A percentile compares a stretch with the other conserved stretches of the same genome.
Conservation (phyloP, 345 rosid species). For the Laguncularia racemosa region DNA sequence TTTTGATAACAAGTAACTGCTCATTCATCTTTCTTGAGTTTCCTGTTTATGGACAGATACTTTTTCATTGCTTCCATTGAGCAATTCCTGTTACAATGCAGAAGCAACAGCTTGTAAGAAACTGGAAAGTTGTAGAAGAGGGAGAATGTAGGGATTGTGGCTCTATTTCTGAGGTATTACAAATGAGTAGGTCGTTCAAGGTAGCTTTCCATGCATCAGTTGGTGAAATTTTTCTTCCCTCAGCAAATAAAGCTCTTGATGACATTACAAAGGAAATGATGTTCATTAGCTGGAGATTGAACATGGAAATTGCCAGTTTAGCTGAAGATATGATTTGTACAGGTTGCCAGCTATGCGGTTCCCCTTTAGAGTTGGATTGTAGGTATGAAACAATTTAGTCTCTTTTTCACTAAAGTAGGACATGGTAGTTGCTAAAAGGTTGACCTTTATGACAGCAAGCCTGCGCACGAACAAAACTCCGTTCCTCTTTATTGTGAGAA, state of each 20-base stretch:
- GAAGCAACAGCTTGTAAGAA: conserved; percentile 25
- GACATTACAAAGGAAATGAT: conserved; percentile 38
- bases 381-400: conserved; percentile 15
- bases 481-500: conserved; percentile 30
- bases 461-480: conserved; percentile 12
- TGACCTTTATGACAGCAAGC: conserved; percentile 18
- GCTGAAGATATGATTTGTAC: conserved; percentile 43
- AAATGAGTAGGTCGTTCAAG: conserved; percentile 16
- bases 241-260: conserved; percentile 21
- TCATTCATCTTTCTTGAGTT: not conserved
- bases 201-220: conserved; percentile 32
- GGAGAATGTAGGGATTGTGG: conserved; percentile 19
- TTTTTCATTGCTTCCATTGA: not conserved
- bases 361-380: conserved; percentile 27
- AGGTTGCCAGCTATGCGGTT: conserved; percentile 46
- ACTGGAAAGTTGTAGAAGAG: conserved; percentile 46
- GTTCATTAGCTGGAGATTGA: conserved; percentile 45
- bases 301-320: conserved; percentile 10
- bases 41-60: not conserved
- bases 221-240: conserved; percentile 48
- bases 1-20: too few species aligned
- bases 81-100: conserved; percentile 4
- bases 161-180: conserved; percentile 32
- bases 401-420: not conserved
- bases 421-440: not conserved